Evolutionary conservation across 2,329 filamentous ascomycete genomes (phyloP).

Genomic region (Hypoxylon sp.): DNA sequence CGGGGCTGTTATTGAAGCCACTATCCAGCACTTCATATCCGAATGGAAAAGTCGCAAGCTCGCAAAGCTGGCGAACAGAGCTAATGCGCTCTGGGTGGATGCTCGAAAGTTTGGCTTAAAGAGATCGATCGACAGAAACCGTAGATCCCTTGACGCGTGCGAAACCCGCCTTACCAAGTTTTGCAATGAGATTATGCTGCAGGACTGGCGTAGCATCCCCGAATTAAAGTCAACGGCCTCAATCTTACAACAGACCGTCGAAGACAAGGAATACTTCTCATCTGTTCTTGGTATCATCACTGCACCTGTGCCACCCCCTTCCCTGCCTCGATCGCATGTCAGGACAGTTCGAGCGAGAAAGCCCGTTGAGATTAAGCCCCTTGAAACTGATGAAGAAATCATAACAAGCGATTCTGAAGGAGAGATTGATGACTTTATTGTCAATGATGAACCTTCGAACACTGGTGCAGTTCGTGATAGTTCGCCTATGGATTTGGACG

Average conservation of each 20-base stretch:
- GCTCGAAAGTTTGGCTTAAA: constrained; percentile 62
- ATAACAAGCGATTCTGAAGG: constrained; percentile 67
- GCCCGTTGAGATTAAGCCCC: constrained; percentile 9
- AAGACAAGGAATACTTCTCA: constrained; percentile 68
- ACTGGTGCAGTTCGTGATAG: constrained; percentile 2
- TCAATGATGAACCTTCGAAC: constrained; percentile 55
- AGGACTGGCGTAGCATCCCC: constrained; percentile 67
- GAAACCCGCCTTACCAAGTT: constrained; percentile 69
- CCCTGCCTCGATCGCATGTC: constrained; percentile 44
- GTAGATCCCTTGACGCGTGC: constrained; percentile 59
- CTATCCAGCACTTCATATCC: constrained; percentile 64
- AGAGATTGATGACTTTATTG: constrained; percentile 65
- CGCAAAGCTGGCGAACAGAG: constrained; percentile 68
- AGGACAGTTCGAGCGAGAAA: constrained; percentile 37
- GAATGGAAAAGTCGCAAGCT: constrained; percentile 73
- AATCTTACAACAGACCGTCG: constrained; percentile 75
- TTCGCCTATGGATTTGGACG: constrained; percentile 16
- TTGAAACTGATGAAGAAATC: constrained; percentile 61
- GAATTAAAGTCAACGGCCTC: constrained; percentile 70
- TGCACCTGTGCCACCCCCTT: constrained; percentile 56
- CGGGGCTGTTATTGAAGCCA: constrained; percentile 66
- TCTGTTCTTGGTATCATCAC: constrained; percentile 67
- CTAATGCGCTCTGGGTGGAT: constrained; percentile 72
- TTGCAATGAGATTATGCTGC: constrained; percentile 64
- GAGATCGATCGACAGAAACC: constrained; percentile 62